Base-by-base conservation (phyloP, 2,329 filamentous ascomycete genomes). In the Calonectria henricotiae region DNA sequence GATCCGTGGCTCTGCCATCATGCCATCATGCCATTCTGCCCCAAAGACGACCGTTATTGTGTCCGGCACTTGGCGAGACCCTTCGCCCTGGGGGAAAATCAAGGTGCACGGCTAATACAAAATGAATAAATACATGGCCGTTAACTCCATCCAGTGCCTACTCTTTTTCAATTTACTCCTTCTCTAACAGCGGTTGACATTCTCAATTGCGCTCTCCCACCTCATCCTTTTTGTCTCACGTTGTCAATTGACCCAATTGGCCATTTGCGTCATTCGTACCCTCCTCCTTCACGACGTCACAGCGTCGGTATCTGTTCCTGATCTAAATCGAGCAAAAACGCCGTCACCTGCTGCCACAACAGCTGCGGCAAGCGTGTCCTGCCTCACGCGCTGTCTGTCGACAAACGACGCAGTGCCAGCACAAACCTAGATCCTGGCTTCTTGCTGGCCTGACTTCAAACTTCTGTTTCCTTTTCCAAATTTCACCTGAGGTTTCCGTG, bases 21-120 rank as follows among this genome's bases (percentile, higher is more conserved):
- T 58, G 51, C 32, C 65, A 75, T 77, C 76, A 76, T 76, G 74
- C 75, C 60, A 78, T 71, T 76, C 43, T 72, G 62, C 39, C 51
- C 54, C 70, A 74, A 74, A 76, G 62, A 75, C 71, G 63, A 61
- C 70, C 67, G 74, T 77, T 76, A 35, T 25, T 67, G 47, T 62
- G 58, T 23, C 63, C 65, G 70, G 63, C 72, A 65, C 65, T 74
- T 72, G 66, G 62, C 70, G 58, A 69, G 70, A 70, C 39, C 47
- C 51, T 68, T 69, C 39, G 65, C 60, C 27, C 39, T 64, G 41
- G 30, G 39, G 58, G 25, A 58, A 43, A 39, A 58, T 58, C 20
- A 25, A 61, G 67, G 63, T 65, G 62, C 73, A 62, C 66, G 49
- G 60, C 32, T 44, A 62, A 35, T 54, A 68, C 58, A 32, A 60